Conservation (phyloP, 345 rosid genomes). For the Sonneratia caseolaris region DNA sequence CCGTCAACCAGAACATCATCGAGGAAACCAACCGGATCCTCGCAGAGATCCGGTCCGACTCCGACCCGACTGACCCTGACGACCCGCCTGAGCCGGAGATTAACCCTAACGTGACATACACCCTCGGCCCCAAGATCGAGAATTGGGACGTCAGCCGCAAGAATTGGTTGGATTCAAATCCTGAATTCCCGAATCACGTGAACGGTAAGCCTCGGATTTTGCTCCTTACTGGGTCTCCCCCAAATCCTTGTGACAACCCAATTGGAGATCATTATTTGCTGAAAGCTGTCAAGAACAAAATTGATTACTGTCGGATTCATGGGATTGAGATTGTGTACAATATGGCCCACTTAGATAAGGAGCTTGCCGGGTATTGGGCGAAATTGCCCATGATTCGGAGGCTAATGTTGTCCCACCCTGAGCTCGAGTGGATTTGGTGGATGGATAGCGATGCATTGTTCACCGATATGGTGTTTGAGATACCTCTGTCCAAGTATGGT, state of each 20-base stretch:
- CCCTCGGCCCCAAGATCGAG: constrained; percentile 62
- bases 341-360: constrained; percentile 90
- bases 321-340: constrained; percentile 96
- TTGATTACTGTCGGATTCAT: constrained; percentile 90
- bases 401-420: constrained; percentile 84
- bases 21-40: constrained; percentile 81
- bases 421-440: constrained; percentile 97
- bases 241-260: constrained; percentile 82
- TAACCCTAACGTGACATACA: constrained; percentile 53
- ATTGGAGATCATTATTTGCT: constrained; percentile 86
- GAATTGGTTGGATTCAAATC: constrained; percentile 53
- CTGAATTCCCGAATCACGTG: constrained; percentile 55
- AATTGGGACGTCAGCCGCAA: constrained; percentile 61
- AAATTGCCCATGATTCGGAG: constrained; percentile 79
- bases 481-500: constrained; percentile 46
- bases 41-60: constrained; percentile 80
- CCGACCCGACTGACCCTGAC: constrained; percentile 54
- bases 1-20: constrained; percentile 58
- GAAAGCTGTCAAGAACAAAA: constrained; percentile 82
- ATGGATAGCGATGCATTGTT: constrained; percentile 99
- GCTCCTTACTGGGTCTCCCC: constrained; percentile 80
- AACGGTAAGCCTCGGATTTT: constrained; percentile 58
- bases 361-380: constrained; percentile 94
- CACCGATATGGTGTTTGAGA: constrained; percentile 87
- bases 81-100: constrained; percentile 40